These are phyloP conservation scores for Dalbergia cochinchinensis DNA, from an alignment of 306 rosid genomes.

Conservation along the genomic window DNA sequence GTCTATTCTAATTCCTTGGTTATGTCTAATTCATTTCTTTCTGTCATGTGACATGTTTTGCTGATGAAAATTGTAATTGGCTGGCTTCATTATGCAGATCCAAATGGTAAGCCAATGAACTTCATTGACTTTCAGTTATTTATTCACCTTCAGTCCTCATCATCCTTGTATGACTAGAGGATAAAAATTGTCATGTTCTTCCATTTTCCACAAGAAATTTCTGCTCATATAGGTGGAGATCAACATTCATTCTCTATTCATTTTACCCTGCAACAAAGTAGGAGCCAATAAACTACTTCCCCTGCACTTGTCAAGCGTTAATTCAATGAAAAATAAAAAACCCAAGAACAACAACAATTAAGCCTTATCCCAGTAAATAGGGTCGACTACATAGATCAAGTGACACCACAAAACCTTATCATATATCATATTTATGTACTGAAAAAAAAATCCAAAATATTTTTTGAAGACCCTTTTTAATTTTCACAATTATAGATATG, in stretches of 20 bases:
- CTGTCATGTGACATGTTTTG: conserved; percentile 45
- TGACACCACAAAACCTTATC: too few relatives aligned
- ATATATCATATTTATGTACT: too few relatives aligned
- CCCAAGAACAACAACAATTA: too few relatives aligned
- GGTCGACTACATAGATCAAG: too few relatives aligned
- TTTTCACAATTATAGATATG: too few relatives aligned
- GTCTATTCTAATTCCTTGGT: background rate
- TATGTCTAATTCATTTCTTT: conserved; percentile 38
- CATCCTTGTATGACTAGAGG: background rate
- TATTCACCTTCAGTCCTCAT: background rate
- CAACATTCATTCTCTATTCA: too few relatives aligned
- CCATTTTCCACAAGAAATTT: background rate
- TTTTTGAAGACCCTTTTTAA: too few relatives aligned
- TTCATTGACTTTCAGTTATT: background rate
- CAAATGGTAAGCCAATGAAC: conserved; percentile 54
- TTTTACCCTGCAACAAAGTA: too few relatives aligned
- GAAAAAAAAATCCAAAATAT: background rate
- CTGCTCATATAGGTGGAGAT: background rate
- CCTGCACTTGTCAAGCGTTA: too few relatives aligned
- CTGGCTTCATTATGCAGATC: conserved; percentile 56
- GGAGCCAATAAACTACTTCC: too few relatives aligned
- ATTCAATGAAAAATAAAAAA: too few relatives aligned
- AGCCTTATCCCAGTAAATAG: too few relatives aligned
- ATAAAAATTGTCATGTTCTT: background rate
- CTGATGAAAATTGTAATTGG: conserved; percentile 36